Evolutionary conservation across 768 basidiomycete species (phyloP), one percentile per base, ranked within the genome.

Genomic region (Suillus occidentalis): DNA sequence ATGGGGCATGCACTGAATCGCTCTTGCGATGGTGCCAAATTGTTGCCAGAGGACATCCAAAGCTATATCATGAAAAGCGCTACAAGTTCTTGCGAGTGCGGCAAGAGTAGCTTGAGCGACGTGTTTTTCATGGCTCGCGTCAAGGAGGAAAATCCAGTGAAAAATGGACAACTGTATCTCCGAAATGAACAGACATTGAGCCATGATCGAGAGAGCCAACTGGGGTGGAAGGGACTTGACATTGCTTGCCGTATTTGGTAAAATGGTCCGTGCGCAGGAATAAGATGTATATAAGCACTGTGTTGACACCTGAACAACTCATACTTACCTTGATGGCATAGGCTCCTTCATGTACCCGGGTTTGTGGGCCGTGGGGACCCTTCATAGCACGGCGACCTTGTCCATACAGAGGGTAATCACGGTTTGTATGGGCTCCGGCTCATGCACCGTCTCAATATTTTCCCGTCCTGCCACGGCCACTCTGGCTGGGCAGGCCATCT

Each of bases 291-390:
- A 80, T 69, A 79, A 72, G 28, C 2, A 28, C 28, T 28, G 28
- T 28, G 28, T 28, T 28, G 28, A 28, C 28, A 28, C 28, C 28
- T 28, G 1, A 28, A 56, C 45, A 76, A 59, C 53, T 82, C 82
- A 85, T 85, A 85, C 83, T 85, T 83, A 84, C 82, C 82, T 83
- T 84, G 83, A 83, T 82, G 82, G 82, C 79, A 81, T 73, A 81
- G 72, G 72, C 75, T 75, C 82, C 79, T 83, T 83, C 82, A 81
- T 9, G 58, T 78, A 79, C 77, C 78, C 70, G 82, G 81, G 80
- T 75, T 78, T 83, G 75, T 83, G 81, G 84, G 81, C 79, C 71
- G 73, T 80, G 80, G 80, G 79, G 72, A 77, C 72, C 72, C 80
- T 81, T 52, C 68, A 61, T 62, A 65, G 64, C 68, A 57, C 56